phyloP scores from a whole-genome alignment of 331 rosid species.

The Arachis monticola region DNA sequence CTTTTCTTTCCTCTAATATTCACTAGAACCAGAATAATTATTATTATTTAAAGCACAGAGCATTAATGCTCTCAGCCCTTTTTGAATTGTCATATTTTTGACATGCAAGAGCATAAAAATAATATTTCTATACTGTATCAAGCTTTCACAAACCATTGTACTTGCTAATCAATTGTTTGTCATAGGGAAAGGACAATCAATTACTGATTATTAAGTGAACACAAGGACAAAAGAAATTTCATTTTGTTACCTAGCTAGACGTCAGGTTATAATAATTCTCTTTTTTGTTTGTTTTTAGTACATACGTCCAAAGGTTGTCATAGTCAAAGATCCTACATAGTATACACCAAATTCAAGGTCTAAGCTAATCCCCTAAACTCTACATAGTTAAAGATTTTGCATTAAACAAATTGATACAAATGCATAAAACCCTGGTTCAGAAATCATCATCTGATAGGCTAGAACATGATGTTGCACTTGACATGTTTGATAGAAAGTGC shows the following conservation, averaged over 20 bases:
- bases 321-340: not conserved
- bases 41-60: too few species aligned
- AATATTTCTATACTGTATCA: not conserved
- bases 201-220: not conserved
- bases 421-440: conserved; percentile 35
- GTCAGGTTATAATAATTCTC: not conserved
- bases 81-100: not conserved
- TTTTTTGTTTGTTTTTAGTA: not conserved
- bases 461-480: conserved; percentile 44
- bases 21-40: too few species aligned
- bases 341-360: not conserved
- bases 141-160: not conserved
- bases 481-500: conserved; percentile 49
- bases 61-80: too few species aligned
- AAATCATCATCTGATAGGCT: conserved; percentile 64
- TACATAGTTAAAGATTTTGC: conserved; percentile 10
- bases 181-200: not conserved
- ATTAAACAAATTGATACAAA: conserved; percentile 19
- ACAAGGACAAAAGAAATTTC: not conserved
- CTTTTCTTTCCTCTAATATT: too few species aligned
- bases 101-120: not conserved
- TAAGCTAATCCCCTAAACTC: not conserved
- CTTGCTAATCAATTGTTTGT: not conserved
- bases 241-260: conserved; percentile 1
- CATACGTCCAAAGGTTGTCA: conserved; percentile 6